Percentiles rank a stretch among this genome's conserved stretches.
Evolutionary conservation across 495 filamentous ascomycete species (phyloP).

Genomic region (Xylaria palmicola): DNA sequence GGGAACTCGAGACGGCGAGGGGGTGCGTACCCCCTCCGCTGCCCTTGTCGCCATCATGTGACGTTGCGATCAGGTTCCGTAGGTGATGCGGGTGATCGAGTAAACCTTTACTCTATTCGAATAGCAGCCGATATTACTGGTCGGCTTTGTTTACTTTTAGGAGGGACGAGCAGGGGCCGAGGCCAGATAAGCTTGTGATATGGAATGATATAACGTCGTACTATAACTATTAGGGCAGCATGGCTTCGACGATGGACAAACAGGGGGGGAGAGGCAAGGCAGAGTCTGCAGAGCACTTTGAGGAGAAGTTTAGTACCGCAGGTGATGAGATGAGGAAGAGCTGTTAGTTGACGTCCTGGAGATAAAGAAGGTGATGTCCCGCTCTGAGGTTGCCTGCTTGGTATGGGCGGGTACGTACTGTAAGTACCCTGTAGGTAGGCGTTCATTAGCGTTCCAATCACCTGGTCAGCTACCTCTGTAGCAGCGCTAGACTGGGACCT

Average conservation of each 20-base stretch:
- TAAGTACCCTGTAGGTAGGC: too few species aligned
- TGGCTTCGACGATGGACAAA: neutral
- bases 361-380: neutral
- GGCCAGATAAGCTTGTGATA: neutral
- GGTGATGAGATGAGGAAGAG: too few species aligned
- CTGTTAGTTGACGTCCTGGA: neutral
- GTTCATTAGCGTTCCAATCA: too few species aligned
- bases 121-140: constrained; percentile 19
- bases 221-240: neutral
- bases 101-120: too few species aligned
- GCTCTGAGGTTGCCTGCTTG: too few species aligned
- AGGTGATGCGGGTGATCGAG: neutral
- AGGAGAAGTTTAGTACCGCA: too few species aligned
- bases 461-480: too few species aligned
- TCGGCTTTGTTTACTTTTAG: constrained; percentile 25
- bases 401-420: too few species aligned
- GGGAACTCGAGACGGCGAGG: constrained; percentile 48
- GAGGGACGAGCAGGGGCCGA: neutral
- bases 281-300: too few species aligned
- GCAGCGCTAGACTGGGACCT: too few species aligned
- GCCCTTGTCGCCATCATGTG: constrained; percentile 23
- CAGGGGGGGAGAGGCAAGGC: neutral
- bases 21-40: constrained; percentile 39
- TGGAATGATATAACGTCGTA: neutral
- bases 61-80: neutral